These are phyloP conservation scores for Yamadazyma spencermartinsiae DNA, from an alignment of 1,139 yeast species.

Conservation along the genomic window DNA sequence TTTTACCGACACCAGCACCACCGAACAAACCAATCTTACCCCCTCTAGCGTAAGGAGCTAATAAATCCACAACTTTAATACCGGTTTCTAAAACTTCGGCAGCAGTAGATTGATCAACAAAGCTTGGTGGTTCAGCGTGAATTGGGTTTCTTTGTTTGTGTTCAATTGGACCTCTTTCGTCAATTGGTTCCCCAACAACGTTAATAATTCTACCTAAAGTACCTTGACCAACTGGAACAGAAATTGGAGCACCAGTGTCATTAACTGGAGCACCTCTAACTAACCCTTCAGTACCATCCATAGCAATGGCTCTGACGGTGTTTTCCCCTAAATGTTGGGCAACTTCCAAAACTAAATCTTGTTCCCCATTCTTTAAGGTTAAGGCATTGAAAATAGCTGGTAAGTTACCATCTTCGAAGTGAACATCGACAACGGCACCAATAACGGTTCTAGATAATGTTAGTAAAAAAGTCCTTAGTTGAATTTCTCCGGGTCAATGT, in stretches of 20 bases:
- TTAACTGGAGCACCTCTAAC: slow-evolving; percentile 92
- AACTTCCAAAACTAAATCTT: slow-evolving; percentile 88
- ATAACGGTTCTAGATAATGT: slow-evolving; percentile 75
- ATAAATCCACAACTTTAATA: slow-evolving; percentile 98
- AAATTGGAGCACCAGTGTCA: slow-evolving; percentile 98
- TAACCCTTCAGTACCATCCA: slow-evolving; percentile 99
- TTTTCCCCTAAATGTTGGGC: slow-evolving; percentile 99
- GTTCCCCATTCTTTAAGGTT: slow-evolving; percentile 72
- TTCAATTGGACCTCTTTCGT: slow-evolving; percentile 98
- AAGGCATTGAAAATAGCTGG: slow-evolving; percentile 98
- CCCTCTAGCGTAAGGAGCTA: slow-evolving; percentile 99
- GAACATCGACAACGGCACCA: slow-evolving; percentile 99
- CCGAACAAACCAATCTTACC: slow-evolving; percentile 99
- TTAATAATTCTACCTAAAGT: slow-evolving; percentile 98
- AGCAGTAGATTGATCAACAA: slow-evolving; percentile 94
- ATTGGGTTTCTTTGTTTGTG: slow-evolving; percentile 92
- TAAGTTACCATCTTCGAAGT: slow-evolving; percentile 94
- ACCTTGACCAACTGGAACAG: slow-evolving; percentile 99
- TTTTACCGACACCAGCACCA: slow-evolving; percentile 99
- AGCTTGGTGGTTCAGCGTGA: slow-evolving; percentile 96
- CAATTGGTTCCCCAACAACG: slow-evolving; percentile 99
- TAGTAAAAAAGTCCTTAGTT: slow-evolving; percentile 8
- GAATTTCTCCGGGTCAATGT: no score
- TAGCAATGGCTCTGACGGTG: slow-evolving; percentile 99
- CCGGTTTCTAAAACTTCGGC: slow-evolving; percentile 99